Conservation (phyloP, 2,329 filamentous ascomycete species). For the Colletotrichum australisinense region DNA sequence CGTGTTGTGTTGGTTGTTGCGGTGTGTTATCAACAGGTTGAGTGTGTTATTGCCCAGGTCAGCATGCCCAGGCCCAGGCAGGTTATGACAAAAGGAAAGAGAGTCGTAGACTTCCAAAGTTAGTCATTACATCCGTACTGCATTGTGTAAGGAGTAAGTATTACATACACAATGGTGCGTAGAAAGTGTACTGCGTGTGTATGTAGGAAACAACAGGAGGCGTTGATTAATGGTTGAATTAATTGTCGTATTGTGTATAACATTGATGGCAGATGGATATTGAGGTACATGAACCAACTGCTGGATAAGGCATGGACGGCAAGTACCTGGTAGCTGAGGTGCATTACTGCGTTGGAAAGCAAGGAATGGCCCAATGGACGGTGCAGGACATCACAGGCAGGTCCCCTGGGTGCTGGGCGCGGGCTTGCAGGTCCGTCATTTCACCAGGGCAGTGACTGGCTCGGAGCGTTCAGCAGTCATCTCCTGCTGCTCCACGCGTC, state of each 20-base stretch:
- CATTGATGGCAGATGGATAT: neutral
- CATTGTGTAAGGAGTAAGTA: too few species aligned
- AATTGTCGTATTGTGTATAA: neutral
- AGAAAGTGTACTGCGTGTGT: too few species aligned
- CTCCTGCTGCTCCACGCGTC: conserved; percentile 26
- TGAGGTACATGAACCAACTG: neutral
- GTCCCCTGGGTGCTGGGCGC: neutral
- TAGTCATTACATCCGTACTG: too few species aligned
- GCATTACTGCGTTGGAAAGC: neutral
- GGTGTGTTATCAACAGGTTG: neutral
- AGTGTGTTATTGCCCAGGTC: neutral
- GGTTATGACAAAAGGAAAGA: neutral
- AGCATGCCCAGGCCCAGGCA: neutral
- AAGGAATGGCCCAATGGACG: conserved; percentile 1
- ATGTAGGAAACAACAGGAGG: neutral
- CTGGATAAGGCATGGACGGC: neutral
- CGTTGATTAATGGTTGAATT: neutral
- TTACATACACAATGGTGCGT: too few species aligned
- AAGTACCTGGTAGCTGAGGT: too few species aligned
- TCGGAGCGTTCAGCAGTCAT: conserved; percentile 30
- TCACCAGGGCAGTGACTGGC: neutral
- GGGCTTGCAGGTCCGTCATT: neutral
- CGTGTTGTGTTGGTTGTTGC: neutral
- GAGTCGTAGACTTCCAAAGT: neutral
- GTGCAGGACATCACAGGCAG: conserved; percentile 25